Base-by-base conservation (phyloP, 2,329 filamentous ascomycete genomes). In the Lecanoromycetidae sp. region DNA sequence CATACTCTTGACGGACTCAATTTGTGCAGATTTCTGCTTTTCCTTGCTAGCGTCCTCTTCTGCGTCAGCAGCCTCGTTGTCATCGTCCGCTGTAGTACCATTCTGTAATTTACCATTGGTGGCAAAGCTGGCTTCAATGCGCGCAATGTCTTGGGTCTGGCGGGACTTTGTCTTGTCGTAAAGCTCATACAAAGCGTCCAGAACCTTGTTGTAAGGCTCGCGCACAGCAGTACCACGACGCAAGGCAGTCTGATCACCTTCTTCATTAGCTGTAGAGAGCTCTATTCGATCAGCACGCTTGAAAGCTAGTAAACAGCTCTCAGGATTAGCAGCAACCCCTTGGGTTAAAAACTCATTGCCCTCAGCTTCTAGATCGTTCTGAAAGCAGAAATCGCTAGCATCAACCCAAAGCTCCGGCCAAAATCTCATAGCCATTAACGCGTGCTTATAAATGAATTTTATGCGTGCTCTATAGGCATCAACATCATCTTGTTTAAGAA, bases 381-480 rank as follows among this genome's bases (percentile, higher is more conserved):
- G 76, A 58, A 87, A 87, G 63, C 86, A 94, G 78, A 90, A 96
- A 55, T 94, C 84, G 1, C 88, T 85, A 8, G 87, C 90, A 51
- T 95, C 87, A 41, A 87, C 88, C 91, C 91, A 98, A 56, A 95
- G 80, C 61, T 94, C 85, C 3, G 91, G 88, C 77, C 90, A 91
- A 65, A 96, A 98, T 42, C 88, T 80, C 46, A 98, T 69, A 3
- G 87, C 82, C 84, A 95, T 94, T 38, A 94, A 69, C 4, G 90
- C 87, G 62, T 95, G 90, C 62, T 87, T 91, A 71, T 94, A 96
- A 54, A 86, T 82, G 63, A 93, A 94, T 6, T 95, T 65, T 34
- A 96, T 77, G 33, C 91, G 81, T 55, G 83, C 76, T 55, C 82
- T 83, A 65, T 82, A 91, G 5, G 77, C 74, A 44, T 79, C 75